A percentile compares a stretch with the other conserved stretches of the same genome.
phyloP scores from a whole-genome alignment of 2,329 filamentous ascomycete genomes.

The Aspergillus unguis region DNA sequence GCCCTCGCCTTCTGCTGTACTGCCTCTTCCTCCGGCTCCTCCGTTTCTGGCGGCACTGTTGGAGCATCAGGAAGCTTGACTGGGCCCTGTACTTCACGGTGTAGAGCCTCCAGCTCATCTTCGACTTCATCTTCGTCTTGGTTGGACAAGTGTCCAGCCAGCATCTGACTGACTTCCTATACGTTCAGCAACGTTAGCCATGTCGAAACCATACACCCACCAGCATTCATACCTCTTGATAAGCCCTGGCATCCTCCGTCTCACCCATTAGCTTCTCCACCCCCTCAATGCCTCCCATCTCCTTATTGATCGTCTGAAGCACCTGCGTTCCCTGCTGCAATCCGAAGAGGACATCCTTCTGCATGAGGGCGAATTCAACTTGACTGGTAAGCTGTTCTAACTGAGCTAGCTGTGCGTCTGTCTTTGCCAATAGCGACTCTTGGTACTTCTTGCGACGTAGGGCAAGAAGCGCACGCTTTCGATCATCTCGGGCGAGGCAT shows the following conservation, averaged over 20 bases:
- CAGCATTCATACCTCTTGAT: slow-evolving; percentile 67
- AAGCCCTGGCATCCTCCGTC: slow-evolving; percentile 82
- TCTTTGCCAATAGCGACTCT: slow-evolving; percentile 81
- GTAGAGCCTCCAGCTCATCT: slow-evolving; percentile 82
- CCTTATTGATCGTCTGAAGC: slow-evolving; percentile 82
- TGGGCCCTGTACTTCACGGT: slow-evolving; percentile 55
- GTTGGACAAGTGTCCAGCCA: slow-evolving; percentile 82
- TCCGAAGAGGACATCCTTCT: slow-evolving; percentile 93
- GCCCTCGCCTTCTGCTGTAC: slow-evolving; percentile 32
- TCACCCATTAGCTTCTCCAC: slow-evolving; percentile 96
- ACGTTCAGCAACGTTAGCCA: slow-evolving; percentile 7
- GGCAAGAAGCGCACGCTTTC: slow-evolving; percentile 76
- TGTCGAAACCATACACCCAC: background rate
- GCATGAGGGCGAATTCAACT: slow-evolving; percentile 93
- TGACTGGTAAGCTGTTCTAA: slow-evolving; percentile 82
- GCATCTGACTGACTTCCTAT: slow-evolving; percentile 88
- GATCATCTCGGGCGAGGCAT: slow-evolving; percentile 77
- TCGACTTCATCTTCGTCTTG: slow-evolving; percentile 98
- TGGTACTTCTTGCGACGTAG: slow-evolving; percentile 96
- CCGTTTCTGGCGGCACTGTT: slow-evolving; percentile 29
- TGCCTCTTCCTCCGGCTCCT: slow-evolving; percentile 19
- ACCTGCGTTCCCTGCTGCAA: slow-evolving; percentile 88
- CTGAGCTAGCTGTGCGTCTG: slow-evolving; percentile 89
- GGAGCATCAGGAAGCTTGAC: slow-evolving; percentile 40
- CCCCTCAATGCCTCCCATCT: slow-evolving; percentile 92